Percentiles rank a stretch among this genome's conserved stretches.
Conservation (phyloP, 2,329 filamentous ascomycete genomes). For the Byssothecium circinans region DNA sequence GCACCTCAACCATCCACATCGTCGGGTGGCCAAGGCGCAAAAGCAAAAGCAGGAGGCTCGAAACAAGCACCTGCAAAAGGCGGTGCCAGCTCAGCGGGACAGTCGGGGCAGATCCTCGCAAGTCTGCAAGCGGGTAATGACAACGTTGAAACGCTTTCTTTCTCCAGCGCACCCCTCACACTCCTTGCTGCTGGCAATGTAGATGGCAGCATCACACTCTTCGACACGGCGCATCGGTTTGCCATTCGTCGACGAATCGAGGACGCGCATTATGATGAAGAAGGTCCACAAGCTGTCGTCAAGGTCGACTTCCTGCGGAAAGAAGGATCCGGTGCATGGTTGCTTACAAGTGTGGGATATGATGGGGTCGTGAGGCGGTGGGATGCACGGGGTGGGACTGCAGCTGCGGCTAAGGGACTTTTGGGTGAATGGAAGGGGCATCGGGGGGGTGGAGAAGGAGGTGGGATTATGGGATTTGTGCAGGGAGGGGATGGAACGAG, state of each 20-base stretch:
- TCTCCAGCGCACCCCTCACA: slow-evolving; percentile 62
- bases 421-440: slow-evolving; percentile 91
- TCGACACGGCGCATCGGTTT: slow-evolving; percentile 83
- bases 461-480: slow-evolving; percentile 88
- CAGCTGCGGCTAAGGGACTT: slow-evolving; percentile 68
- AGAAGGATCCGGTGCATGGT: slow-evolving; percentile 54
- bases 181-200: slow-evolving; percentile 66
- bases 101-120: slow-evolving; percentile 75
- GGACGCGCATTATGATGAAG: slow-evolving; percentile 70
- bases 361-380: slow-evolving; percentile 89
- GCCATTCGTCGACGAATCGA: slow-evolving; percentile 80
- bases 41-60: slow-evolving; percentile 51
- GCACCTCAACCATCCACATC: slow-evolving; percentile 39
- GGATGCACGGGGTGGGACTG: slow-evolving; percentile 74
- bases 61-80: slow-evolving; percentile 49
- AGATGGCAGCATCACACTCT: slow-evolving; percentile 75
- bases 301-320: slow-evolving; percentile 82
- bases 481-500: slow-evolving; percentile 71
- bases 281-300: slow-evolving; percentile 86
- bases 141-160: slow-evolving; percentile 75
- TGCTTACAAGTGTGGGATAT: slow-evolving; percentile 86
- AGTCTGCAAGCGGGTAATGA: slow-evolving; percentile 77
- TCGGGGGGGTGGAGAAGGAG: slow-evolving; percentile 78
- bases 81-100: slow-evolving; percentile 45
- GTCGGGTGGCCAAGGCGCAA: slow-evolving; percentile 50